These are phyloP conservation scores for Rubroshorea leprosula DNA, from an alignment of 345 rosid species.

Conservation along the genomic window DNA sequence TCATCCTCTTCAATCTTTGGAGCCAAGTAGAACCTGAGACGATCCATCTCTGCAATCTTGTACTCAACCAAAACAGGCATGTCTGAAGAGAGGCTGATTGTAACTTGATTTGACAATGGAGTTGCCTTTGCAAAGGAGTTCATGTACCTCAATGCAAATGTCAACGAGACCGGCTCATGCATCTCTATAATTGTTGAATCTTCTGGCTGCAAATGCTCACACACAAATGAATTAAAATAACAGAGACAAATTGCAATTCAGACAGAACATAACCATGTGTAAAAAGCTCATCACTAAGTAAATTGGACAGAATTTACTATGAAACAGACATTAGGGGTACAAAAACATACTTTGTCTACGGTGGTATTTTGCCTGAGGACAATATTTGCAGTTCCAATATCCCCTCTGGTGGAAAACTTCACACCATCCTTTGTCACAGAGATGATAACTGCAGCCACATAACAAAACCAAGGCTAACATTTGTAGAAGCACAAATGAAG, in stretches of 20 bases:
- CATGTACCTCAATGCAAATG: constrained; percentile 94
- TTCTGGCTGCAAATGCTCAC: constrained; percentile 67
- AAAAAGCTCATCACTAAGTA: background rate
- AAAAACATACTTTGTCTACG: constrained; percentile 64
- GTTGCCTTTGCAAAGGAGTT: constrained; percentile 96
- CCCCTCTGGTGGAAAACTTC: constrained; percentile 93
- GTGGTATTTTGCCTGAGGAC: constrained; percentile 92
- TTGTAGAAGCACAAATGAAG: background rate
- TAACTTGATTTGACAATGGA: constrained; percentile 73
- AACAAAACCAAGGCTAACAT: background rate
- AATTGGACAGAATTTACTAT: background rate
- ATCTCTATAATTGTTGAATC: constrained; percentile 84
- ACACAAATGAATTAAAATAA: background rate
- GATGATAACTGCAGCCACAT: constrained; percentile 58
- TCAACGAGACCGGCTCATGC: constrained; percentile 88
- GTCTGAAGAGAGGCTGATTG: constrained; percentile 90
- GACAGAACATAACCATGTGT: background rate
- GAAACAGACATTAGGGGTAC: background rate
- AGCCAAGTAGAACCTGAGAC: constrained; percentile 85
- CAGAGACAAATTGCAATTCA: no score
- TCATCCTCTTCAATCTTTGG: constrained; percentile 99
- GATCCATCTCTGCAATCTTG: constrained; percentile 99
- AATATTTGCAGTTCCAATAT: constrained; percentile 90
- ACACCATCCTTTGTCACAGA: constrained; percentile 98
- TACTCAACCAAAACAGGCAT: constrained; percentile 96